Evolutionary conservation across 1,284 basidiomycete genomes (phyloP), one percentile per base, ranked within the genome.

Genomic region (Pseudomicrostroma phylloplanum): DNA sequence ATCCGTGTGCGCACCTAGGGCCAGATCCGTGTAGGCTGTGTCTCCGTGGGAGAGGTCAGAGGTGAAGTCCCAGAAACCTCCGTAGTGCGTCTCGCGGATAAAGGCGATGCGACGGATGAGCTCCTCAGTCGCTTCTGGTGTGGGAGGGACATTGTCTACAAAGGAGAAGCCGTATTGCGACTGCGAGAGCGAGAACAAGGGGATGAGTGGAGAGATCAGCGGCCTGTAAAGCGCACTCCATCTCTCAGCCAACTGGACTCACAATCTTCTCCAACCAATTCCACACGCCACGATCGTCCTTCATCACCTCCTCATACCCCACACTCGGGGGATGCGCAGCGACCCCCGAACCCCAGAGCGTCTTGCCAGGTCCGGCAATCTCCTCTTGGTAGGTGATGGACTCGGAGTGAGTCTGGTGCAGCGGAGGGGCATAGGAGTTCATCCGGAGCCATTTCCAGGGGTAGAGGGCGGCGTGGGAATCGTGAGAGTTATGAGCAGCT

Each of bases 1-100:
- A 74, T 97, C 94, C 1, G 93, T 97, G 78, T 98, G 94, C 0
- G 91, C 92, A 8, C 86, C 87, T 6, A 98, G 85, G 0, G 88
- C 88, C 48, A 96, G 80, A 21, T 88, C 90, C 8, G 92, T 93
- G 80, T 98, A 98, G 17, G 75, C 75, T 4, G 75, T 77, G 78
- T 97, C 93, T 21, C 92, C 92, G 74, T 90, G 92, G 12, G 88
- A 87, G 21, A 96, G 84, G 76, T 96, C 88, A 0, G 92, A 87
- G 0, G 92, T 96, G 75, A 98, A 96, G 74, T 96, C 91, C 93
- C 94, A 98, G 80, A 97, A 94, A 56, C 87, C 87, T 40, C 67
- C 75, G 88, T 92, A 97, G 76, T 96, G 93, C 0, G 94, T 96
- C 79, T 94, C 88, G 54, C 93, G 86, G 62, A 97, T 93, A 74